Evolutionary conservation across 2,329 filamentous ascomycete species (phyloP), one percentile per base, ranked within the genome.

Genomic region (Colletotrichum lindemuthianum): DNA sequence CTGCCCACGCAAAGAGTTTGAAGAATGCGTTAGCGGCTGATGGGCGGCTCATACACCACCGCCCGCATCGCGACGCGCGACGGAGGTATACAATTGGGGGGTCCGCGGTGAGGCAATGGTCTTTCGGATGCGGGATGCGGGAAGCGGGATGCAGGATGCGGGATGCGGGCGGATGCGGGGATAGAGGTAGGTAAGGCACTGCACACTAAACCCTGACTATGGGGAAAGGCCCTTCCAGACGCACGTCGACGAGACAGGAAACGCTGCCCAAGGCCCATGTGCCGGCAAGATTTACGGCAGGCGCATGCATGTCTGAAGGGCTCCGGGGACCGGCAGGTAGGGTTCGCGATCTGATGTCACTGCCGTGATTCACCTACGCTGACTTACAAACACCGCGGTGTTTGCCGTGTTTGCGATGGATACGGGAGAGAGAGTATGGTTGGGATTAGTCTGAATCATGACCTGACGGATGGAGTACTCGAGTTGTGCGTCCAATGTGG

Each of bases 401-500:
- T 24, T 24, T 24, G 24, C 16, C 2, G 24, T 24, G 24, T 24
- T 24, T 24, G 24, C 24, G 24, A 24, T 4, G 24, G 24, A 10
- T 9, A 24, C 13, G 13, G 11, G 2, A 8, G 8, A 6, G 32
- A 4, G 8, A 10, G 33, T 6, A 37, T 13, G 33, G 13, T 44
- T 8, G 34, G 15, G 33, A 33, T n/a, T 5, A 11, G 41, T 44
- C 16, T 44, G 13, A 24, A 24, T 44, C 12, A 8, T 44, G 12
- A 4, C 13, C 8, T 16, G 15, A n/a, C 13, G 15, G 43, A 15
- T 45, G 9, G n/a, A 15, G 24, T 16, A 16, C 6, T 45, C n/a
- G 16, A 16, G 8, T 5, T 11, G 44, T 37, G 11, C 40, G 57
- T 60, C 52, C 52, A 57, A 61, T 56, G 51, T 61, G 58, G 58